Base-by-base conservation (phyloP, 306 rosid species). In the Cucurbita moschata region DNA sequence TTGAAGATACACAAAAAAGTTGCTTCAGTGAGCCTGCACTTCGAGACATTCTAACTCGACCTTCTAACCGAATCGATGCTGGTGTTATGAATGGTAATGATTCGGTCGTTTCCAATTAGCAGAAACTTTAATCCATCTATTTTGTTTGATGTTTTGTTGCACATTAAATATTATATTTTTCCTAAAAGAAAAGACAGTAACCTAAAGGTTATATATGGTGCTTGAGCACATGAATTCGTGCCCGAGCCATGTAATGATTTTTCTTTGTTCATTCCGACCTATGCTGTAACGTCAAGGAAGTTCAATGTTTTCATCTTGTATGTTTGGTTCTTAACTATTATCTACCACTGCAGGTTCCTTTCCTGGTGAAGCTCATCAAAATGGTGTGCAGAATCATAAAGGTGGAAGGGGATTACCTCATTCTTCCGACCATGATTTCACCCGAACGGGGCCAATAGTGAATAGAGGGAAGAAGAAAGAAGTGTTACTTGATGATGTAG, bases 381-480 rank as follows among this genome's bases (percentile, higher is more conserved):
- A 16, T 77, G 83, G 79, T 30, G 23, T 51, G 61, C 77, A 38
- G 8, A 81, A 49, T 54, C 78, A 77, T 71, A 78, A 76, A 78
- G 15, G 69, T 55, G 83, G 82, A 50, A 77, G 77, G 69, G 79
- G 81, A 67, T 82, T 73, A 60, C 74, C 39, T 58, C 78, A 81
- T 73, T 77, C 82, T 46, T 85, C 91, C 1, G 82, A 86, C 38
- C 83, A 74, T 64, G 87, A 85, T 64, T 78, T 84, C 84, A 82
- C 81, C 63, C 85, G 79, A 74, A 88, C 84, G 42, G 90, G 90
- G 50, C 89, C 91, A 64, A 78, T 79, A 61, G 35, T 75, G 69
- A 83, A 87, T 77, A 79, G 84, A 76, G 96, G 88, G 78, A 88
- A 85, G 85, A 88, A 85, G 84, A 90, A 82, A 80, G 96, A 92